Evolutionary conservation across 2,329 filamentous ascomycete species (phyloP), one percentile per base, ranked within the genome.

Genomic region (Hymenoscyphus linearis): DNA sequence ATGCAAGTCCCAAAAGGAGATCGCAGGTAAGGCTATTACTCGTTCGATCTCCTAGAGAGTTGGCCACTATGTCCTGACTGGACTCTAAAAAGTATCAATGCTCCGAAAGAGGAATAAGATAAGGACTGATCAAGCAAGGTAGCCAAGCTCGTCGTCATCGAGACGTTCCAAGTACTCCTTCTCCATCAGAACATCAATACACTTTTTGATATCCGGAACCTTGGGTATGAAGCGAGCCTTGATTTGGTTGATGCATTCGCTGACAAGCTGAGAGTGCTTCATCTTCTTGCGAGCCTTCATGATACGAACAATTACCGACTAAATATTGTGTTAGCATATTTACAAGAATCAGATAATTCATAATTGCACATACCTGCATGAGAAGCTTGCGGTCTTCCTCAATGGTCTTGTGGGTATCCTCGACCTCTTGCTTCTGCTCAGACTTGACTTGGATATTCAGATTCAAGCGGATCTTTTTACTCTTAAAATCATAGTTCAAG

Each of bases 201-300:
- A 97, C 80, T 98, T 99, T 82, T 99, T 99, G 84, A 99, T 99
- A 70, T 99, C 95, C 16, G 85, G 82, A 34, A 99, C 84, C 78
- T 96, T 96, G 47, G 95, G 95, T 61, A 92, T 87, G 76, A 99
- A 99, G 47, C 95, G 90, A 50, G 86, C 87, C 74, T 90, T 91
- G 75, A 99, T 97, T 76, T 98, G 95, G 72, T 88, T 89, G 75
- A 99, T 98, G 26, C 93, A 96, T 78, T 99, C 95, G 72, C 91
- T 88, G 59, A 99, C 92, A 13, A 99, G 87, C 73, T 95, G 89
- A 64, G 88, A 87, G 78, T 99, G 93, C 85, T 97, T 98, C 91
- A 98, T 96, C 79, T 89, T 91, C 86, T 99, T 98, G 64, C 95
- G 89, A 3, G 93, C 96, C 81, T 99, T 99, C 95, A 99, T 99